phyloP scores from a whole-genome alignment of 2,329 filamentous ascomycete genomes.

The Didymosphaeria variabile region DNA sequence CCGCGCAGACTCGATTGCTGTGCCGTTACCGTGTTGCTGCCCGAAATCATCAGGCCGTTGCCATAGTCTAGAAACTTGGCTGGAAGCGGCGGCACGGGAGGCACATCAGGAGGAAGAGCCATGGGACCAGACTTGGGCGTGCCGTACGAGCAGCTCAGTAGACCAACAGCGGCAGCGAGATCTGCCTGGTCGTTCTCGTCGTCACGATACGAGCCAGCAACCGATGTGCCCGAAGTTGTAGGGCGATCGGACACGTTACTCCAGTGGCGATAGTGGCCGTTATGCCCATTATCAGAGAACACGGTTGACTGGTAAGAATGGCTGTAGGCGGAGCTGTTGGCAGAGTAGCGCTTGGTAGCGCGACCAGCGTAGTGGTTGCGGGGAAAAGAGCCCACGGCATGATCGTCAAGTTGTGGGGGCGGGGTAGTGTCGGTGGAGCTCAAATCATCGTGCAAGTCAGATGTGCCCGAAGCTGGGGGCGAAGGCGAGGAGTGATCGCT shows the following conservation, averaged over 20 bases:
- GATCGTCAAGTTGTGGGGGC: conserved; percentile 77
- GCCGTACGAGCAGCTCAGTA: conserved; percentile 90
- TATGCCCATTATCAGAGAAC: conserved; percentile 64
- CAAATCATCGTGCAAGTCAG: conserved; percentile 75
- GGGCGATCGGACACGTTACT: conserved; percentile 77
- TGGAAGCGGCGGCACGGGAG: conserved; percentile 87
- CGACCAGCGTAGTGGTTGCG: conserved; percentile 45
- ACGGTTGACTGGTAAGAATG: conserved; percentile 83
- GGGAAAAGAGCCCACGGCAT: conserved; percentile 60
- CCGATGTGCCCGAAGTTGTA: conserved; percentile 70
- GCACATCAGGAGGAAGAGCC: conserved; percentile 74
- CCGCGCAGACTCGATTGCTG: conserved; percentile 70
- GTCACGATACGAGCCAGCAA: conserved; percentile 71
- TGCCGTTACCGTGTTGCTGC: conserved; percentile 62
- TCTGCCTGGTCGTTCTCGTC: conserved; percentile 78
- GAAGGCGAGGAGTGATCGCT: conserved; percentile 86
- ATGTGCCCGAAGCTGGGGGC: conserved; percentile 81
- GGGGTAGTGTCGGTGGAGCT: conserved; percentile 95
- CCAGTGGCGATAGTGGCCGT: conserved; percentile 72
- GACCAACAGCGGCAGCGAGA: conserved; percentile 86
- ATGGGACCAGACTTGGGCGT: conserved; percentile 75
- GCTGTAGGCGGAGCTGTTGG: conserved; percentile 64
- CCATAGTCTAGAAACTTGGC: conserved; percentile 75
- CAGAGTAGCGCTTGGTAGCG: conserved; percentile 57
- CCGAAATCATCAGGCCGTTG: conserved; percentile 64